Percentiles rank a stretch among this genome's conserved stretches.
Conservation (phyloP, 2,329 filamentous ascomycete genomes). For the Paecilomyces formosus region DNA sequence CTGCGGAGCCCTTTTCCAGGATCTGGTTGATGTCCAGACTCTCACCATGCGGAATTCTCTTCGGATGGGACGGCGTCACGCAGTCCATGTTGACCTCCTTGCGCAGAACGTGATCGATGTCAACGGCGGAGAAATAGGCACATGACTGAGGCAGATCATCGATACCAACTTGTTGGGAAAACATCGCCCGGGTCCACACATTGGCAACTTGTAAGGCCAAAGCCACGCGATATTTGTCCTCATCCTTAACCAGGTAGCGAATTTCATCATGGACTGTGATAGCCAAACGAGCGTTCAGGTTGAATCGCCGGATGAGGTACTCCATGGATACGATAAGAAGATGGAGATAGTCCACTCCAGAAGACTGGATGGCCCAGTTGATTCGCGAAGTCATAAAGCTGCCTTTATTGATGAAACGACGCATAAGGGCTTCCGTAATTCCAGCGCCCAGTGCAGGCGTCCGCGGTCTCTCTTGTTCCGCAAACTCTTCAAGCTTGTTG, state of each 20-base stretch:
- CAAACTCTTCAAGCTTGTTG: conserved; percentile 96
- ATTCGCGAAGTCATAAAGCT: conserved; percentile 94
- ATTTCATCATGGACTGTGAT: conserved; percentile 98
- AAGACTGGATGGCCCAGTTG: conserved; percentile 98
- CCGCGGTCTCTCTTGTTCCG: conserved; percentile 81
- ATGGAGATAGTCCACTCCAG: conserved; percentile 93
- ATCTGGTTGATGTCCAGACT: conserved; percentile 75
- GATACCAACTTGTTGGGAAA: conserved; percentile 93
- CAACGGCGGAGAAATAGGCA: conserved; percentile 91
- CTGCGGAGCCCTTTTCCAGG: conserved; percentile 62
- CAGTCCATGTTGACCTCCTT: conserved; percentile 99
- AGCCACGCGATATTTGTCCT: conserved; percentile 80
- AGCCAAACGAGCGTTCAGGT: conserved; percentile 73
- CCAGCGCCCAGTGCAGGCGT: conserved; percentile 91
- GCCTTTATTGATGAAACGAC: conserved; percentile 76
- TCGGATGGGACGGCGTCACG: conserved; percentile 76
- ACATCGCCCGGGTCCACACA: conserved; percentile 96
- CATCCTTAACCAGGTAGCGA: conserved; percentile 76
- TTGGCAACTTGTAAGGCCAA: conserved; percentile 93
- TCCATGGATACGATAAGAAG: conserved; percentile 92
- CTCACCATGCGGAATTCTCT: conserved; percentile 75
- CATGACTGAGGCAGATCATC: conserved; percentile 88
- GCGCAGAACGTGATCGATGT: conserved; percentile 89
- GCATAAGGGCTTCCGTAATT: conserved; percentile 92
- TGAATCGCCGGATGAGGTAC: conserved; percentile 78